A percentile compares a stretch with the other conserved stretches of the same genome.
Evolutionary conservation across 108 stramenopile genomes (phyloP).

Genomic region (Schizochytrium sp.): DNA sequence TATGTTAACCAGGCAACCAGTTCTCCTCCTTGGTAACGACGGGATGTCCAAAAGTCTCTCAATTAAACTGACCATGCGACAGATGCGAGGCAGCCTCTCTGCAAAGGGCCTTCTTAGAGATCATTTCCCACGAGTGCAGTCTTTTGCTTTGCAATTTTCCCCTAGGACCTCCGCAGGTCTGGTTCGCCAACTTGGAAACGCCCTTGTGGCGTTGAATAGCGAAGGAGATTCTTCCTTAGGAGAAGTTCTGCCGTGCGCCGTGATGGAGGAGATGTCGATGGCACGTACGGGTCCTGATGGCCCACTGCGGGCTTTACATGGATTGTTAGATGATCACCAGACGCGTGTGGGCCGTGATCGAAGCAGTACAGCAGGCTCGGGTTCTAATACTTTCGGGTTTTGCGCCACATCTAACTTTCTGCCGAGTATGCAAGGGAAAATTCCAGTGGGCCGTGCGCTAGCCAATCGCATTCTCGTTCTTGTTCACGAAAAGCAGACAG

Average conservation of each 20-base stretch:
- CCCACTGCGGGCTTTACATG: conserved; percentile 54
- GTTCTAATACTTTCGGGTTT: conserved; percentile 54
- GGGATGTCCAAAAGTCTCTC: conserved; percentile 60
- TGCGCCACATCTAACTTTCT: conserved; percentile 57
- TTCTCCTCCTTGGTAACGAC: conserved; percentile 55
- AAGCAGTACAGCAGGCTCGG: not conserved
- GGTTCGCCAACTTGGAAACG: conserved; percentile 42
- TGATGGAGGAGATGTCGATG: conserved; percentile 57
- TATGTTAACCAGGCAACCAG: conserved; percentile 48
- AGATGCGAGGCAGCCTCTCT: conserved; percentile 58
- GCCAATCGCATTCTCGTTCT: conserved; percentile 42
- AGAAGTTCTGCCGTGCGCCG: conserved; percentile 41
- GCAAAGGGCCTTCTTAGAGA: not conserved
- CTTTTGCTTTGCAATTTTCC: conserved; percentile 46
- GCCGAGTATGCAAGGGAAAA: not conserved
- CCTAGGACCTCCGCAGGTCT: conserved; percentile 22
- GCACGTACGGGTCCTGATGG: conserved; percentile 52
- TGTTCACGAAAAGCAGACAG: conserved; percentile 50
- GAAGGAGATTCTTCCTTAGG: not conserved
- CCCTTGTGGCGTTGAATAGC: conserved; percentile 5
- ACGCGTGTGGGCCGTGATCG: not conserved
- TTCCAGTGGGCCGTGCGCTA: conserved; percentile 40
- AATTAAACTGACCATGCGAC: conserved; percentile 55
- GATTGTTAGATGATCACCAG: conserved; percentile 54
- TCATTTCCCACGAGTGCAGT: conserved; percentile 53